Evolutionary conservation across 768 basidiomycete species (phyloP), one percentile per base, ranked within the genome.

Genomic region (Podaxis carcinomalis): DNA sequence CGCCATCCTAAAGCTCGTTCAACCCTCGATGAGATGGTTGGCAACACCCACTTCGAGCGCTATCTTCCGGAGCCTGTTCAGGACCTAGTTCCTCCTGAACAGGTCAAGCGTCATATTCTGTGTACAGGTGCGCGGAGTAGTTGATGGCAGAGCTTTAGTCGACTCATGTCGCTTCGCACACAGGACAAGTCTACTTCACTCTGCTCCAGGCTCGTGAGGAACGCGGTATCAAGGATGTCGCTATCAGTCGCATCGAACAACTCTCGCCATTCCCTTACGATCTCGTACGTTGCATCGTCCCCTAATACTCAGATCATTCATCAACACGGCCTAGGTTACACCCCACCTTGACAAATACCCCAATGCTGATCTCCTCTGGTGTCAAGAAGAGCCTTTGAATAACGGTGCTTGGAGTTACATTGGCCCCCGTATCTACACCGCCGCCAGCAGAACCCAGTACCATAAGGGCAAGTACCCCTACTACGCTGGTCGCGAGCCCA

Each of bases 261-360:
- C 70, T 98, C 58, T 95, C 94, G 27, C 97, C 97, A 0, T 93
- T 99, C 84, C 97, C 97, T 52, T 98, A 98, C 70, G 96, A 98
- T 68, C 76, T 95, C 55, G 90, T 95, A 68, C 42, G 42, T 44
- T 19, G 42, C 9, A 44, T 19, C 1, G 42, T 19, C 5, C 42
- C 19, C 19, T 4, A 3, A 40, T 3, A 16, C n/a, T 25, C 47
- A 11, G 7, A 37, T 7, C 13, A 6, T n/a, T 23, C 0, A 47
- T n/a, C 51, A 50, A 63, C 55, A 37, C 13, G 27, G 39, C 65
- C 11, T 63, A 93, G 92, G 71, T 98, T 65, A 94, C 92, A 23
- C 91, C 95, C 27, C 93, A 98, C 73, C 83, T 99, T 37, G 97
- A 99, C 79, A 86, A 87, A 74, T 98, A 97, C 79, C 93, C 96